Percentiles rank a stretch among this genome's conserved stretches.
Conservation (phyloP, 1,284 basidiomycete genomes). For the Omphalotus olearius region DNA sequence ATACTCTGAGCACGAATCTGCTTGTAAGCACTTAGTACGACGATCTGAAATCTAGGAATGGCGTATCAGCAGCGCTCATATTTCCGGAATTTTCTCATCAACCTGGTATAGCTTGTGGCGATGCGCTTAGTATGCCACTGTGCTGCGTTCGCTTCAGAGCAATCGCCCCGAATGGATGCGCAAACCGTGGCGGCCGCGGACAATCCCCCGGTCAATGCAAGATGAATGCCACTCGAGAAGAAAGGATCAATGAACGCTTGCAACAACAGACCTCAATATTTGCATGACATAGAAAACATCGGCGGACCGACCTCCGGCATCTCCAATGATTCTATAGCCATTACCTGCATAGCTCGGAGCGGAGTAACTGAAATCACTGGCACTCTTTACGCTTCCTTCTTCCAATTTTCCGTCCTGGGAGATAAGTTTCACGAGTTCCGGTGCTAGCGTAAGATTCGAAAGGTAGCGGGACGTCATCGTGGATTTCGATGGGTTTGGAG, state of each 20-base stretch:
- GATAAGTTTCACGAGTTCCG: conserved; percentile 50
- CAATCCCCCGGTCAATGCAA: conserved; percentile 61
- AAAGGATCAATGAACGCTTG: conserved; percentile 72
- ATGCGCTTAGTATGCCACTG: conserved; percentile 59
- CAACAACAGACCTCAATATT: neutral
- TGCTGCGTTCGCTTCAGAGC: conserved; percentile 47
- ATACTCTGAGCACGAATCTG: conserved; percentile 58
- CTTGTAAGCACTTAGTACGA: conserved; percentile 74
- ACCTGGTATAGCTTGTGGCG: conserved; percentile 59
- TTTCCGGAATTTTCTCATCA: neutral
- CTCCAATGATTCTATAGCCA: conserved; percentile 61
- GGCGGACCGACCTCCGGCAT: conserved; percentile 57
- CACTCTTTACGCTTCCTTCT: conserved; percentile 39
- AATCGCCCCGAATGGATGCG: conserved; percentile 55
- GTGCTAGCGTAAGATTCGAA: conserved; percentile 45
- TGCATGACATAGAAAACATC: neutral
- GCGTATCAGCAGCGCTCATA: neutral
- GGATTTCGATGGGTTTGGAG: neutral
- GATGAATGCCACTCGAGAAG: conserved; percentile 68
- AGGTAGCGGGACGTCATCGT: conserved; percentile 40
- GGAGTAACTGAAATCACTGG: conserved; percentile 67
- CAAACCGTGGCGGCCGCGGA: conserved; percentile 62
- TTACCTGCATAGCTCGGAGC: conserved; percentile 56
- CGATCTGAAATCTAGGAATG: conserved; percentile 53
- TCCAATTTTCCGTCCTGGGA: conserved; percentile 43